Evolutionary conservation across 1,139 yeast species (phyloP), one percentile per base, ranked within the genome.

Genomic region (Pneumocystis wakefieldiae): DNA sequence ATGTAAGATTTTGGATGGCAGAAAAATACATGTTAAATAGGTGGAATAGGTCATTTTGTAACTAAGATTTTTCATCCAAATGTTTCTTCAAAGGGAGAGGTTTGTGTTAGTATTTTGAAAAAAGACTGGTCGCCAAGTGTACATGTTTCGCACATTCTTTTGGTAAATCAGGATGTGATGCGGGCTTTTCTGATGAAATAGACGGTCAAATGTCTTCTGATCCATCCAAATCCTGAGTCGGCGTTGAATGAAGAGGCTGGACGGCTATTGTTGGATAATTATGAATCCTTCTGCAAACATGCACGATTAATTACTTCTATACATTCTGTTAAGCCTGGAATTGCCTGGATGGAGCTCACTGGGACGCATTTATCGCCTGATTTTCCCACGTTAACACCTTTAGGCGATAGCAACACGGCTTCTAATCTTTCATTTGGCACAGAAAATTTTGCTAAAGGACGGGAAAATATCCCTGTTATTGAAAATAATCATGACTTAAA

Each of bases 41-140:
- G 95, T 1, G 95, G 95, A 1, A 70, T 69, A 39, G 81, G 86
- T 42, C 75, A 69, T 65, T 86, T 86, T 69, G 67, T 72, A 17
- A 70, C 76, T 29, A 80, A 80, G 19, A 83, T 86, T 67, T 82
- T 84, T 59, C 95, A 87, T 71, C 88, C 90, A n/a, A 87, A 87
- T 70, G 82, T 87, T 36, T 81, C 83, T 67, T 78, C 82, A 61
- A 68, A 72, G n/a, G 95, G 95, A 0, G 90, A 85, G 68, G 85
- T 87, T 3, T 88, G 96, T 73, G 77, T 88, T n/a, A 94, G 87
- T 72, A 85, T 89, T 14, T 74, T 86, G 66, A 83, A 82, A 69
- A 73, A 73, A 59, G 80, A 80, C 65, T 88, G 95, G 95, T 80
- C 87, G 1, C 92, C 92, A 0, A 87, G 68, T 8, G 68, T 71